Conservation (phyloP, 2,329 filamentous ascomycete genomes). For the Tolypocladium sp. region DNA sequence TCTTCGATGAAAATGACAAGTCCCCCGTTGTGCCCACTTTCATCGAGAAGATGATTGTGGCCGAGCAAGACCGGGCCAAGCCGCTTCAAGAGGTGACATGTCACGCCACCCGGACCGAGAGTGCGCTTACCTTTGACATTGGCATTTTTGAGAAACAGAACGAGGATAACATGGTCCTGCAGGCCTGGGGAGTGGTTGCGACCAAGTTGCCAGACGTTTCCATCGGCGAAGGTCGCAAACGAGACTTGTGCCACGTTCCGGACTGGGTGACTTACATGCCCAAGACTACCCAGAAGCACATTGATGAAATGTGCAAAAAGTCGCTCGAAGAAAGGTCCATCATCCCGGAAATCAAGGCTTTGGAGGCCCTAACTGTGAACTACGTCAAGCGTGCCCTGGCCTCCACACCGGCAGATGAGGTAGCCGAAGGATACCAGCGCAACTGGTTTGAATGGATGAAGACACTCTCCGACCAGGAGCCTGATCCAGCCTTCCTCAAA, state of each 20-base stretch:
- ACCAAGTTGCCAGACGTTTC: neutral
- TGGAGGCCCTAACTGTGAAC: neutral
- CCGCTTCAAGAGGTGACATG: constrained; percentile 1
- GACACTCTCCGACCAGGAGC: neutral
- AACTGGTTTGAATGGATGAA: neutral
- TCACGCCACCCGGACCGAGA: neutral
- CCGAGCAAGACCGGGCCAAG: neutral
- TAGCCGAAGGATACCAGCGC: neutral
- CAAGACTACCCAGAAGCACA: neutral
- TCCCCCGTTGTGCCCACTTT: constrained; percentile 5
- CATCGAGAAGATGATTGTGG: constrained; percentile 4
- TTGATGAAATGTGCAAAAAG: neutral
- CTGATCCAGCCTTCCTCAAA: neutral
- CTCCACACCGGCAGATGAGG: neutral
- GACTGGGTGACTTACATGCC: neutral
- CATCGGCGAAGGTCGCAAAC: neutral
- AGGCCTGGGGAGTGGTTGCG: neutral
- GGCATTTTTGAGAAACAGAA: neutral
- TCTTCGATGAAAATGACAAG: neutral
- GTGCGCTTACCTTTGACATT: neutral
- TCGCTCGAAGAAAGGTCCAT: neutral
- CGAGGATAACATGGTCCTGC: neutral
- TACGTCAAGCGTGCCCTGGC: neutral
- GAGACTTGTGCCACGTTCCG: neutral
- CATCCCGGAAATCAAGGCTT: neutral